Evolutionary conservation across 2,329 filamentous ascomycete genomes (phyloP), one percentile per base, ranked within the genome.

Genomic region (Neopestalotiopsis rosae): DNA sequence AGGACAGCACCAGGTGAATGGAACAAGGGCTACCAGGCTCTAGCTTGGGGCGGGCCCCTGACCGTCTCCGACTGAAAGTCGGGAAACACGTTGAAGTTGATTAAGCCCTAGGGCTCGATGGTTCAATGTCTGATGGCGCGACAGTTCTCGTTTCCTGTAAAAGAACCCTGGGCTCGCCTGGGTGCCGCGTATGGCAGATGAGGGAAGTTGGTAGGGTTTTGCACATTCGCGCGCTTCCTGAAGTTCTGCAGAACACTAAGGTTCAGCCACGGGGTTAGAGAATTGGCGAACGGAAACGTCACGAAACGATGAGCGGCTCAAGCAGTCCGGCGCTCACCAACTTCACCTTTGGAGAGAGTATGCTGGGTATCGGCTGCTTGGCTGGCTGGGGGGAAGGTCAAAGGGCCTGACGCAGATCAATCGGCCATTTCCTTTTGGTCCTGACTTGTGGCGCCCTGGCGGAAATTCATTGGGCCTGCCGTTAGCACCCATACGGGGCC

Each of bases 111-210:
- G 62, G 49, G 42, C 32, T 66, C 28, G 45, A 57, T 57, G 32
- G 64, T 52, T 12, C 14, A 62, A 52, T 34, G 59, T 59, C 59
- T 62, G 32, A 66, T 66, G 64, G 64, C 64, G 64, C 64, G 64
- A 66, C 64, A 57, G 24, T 56, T 66, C 7, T 57, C 32, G 64
- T 66, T 66, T 56, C 64, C 42, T 45, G 42, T 57, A 42, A 14
- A 56, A 30, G 42, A 49, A 38, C 64, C 45, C 64, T 49, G 17
- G 7, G 38, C 17, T 9, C 20, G 40, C 30, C 20, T 17, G 17
- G 24, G 24, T 28, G 24, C 20, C n/a, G 32, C 1, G 10, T n/a
- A 62, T 62, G 34, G 34, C 14, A 34, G 20, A 30, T 24, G n/a
- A 62, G 13, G 59, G 6, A 30, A n/a, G 2, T 20, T 38, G 28